Evolutionary conservation across 2,329 filamentous ascomycete species (phyloP), one percentile per base, ranked within the genome.

Genomic region (Sordariomycetes sp.): DNA sequence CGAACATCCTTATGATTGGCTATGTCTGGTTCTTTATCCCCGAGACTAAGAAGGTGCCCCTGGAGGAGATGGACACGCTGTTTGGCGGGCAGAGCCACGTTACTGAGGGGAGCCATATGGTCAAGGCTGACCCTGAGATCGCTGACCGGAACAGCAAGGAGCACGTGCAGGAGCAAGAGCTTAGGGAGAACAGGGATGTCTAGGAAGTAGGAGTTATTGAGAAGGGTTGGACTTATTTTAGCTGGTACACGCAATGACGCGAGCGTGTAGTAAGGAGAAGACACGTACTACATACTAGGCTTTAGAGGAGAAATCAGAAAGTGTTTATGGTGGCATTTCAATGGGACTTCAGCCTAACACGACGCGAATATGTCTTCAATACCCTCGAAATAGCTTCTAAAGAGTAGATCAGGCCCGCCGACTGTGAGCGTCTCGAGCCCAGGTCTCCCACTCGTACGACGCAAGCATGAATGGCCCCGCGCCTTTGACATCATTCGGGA

Each of bases 21-120:
- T 88, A 85, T 61, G 78, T 85, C 28, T 87, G 74, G 66, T 85
- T 84, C 72, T 74, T 82, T 52, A 64, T 87, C 0, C 85, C 85
- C 0, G 85, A 88, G 72, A 88, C 85, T 3, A 87, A 86, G 72
- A 75, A 78, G 50, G 74, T 87, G 14, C 83, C 83, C 0, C 74
- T 88, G 3, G 85, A 88, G 69, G 76, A 75, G 34, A 85, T 87
- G 76, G 84, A 88, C 65, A 72, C 76, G 6, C 71, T 88, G 1
- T 88, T 88, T 65, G 72, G 74, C 51, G 65, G 70, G 2, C 12
- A 48, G 58, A 55, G 16, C 14, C 43, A 48, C n/a, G 43, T 48
- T n/a, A 48, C 43, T 2, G 43, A 48, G n/a, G 18, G 43, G 18
- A 22, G 43, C n/a, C 8, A n/a, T 11, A 48, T 48, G 43, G n/a